phyloP scores from a whole-genome alignment of 441 rosid species.

The Adansonia grandidieri region DNA sequence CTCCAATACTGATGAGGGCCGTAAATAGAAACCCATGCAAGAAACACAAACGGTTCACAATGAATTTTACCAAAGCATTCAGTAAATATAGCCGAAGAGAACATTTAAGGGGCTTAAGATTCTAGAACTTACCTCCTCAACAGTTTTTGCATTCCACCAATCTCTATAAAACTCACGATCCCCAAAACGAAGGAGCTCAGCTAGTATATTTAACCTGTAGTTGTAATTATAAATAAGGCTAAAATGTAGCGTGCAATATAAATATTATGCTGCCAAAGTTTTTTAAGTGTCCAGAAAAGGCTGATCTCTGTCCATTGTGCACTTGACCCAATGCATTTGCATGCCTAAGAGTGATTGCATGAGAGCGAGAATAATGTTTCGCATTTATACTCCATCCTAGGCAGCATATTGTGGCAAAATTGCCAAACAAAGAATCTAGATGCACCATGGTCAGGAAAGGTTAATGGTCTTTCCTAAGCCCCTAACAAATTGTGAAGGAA shows the following conservation, averaged over 20 bases:
- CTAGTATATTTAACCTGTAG: conserved; percentile 90
- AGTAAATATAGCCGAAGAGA: conserved; percentile 20
- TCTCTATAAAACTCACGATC: conserved; percentile 99
- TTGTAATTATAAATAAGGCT: conserved; percentile 20
- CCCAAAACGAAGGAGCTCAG: conserved; percentile 93
- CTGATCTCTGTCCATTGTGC: not conserved
- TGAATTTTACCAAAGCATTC: conserved; percentile 29
- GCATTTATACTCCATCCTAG: not conserved
- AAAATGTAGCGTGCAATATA: conserved; percentile 16
- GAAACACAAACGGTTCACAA: conserved; percentile 22
- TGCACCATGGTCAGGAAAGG: not conserved
- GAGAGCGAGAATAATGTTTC: not conserved
- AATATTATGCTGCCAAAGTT: conserved; percentile 2
- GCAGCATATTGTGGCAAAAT: not conserved
- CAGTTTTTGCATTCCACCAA: conserved; percentile 99
- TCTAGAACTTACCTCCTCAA: conserved; percentile 75
- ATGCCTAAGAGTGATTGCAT: not conserved
- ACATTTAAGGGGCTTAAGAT: conserved; percentile 15
- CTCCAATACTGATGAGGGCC: conserved; percentile 87
- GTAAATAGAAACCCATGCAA: conserved; percentile 31
- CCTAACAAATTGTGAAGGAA: not conserved
- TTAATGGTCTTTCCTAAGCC: not conserved
- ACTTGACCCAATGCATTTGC: not conserved
- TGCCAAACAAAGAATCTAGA: conserved; percentile 10
- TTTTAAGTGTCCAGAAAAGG: not conserved